phyloP scores from a whole-genome alignment of 2,329 filamentous ascomycete species.

The Nemania serpens region DNA sequence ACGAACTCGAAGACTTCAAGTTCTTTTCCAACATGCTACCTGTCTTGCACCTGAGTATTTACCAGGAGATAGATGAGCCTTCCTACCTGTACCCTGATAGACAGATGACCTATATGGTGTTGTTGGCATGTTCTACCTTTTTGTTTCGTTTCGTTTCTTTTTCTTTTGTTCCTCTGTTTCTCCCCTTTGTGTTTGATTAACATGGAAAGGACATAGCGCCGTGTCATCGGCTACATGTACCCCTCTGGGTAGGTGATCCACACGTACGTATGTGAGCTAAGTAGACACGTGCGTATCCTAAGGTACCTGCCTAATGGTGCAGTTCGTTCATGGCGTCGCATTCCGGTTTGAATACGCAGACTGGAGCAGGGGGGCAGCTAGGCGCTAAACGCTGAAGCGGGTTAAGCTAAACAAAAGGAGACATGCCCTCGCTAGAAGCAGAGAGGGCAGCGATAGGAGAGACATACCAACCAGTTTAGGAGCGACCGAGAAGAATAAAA shows the following conservation, averaged over 20 bases:
- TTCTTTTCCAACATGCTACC: too few species aligned
- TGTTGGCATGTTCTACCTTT: neutral
- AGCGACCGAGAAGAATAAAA: conserved; percentile 8
- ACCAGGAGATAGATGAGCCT: too few species aligned
- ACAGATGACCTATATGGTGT: too few species aligned
- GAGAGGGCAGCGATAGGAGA: conserved; percentile 10
- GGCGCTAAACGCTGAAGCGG: conserved; percentile 1
- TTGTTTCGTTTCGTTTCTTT: neutral
- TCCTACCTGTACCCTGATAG: too few species aligned
- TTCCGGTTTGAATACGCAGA: conserved; percentile 15
- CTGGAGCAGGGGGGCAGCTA: neutral
- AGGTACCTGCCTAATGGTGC: neutral
- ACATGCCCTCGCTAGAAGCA: neutral
- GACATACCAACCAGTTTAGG: conserved; percentile 21
- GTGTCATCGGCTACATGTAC: neutral
- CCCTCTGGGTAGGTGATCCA: neutral
- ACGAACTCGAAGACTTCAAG: too few species aligned
- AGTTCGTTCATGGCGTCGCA: conserved; percentile 16
- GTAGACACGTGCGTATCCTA: too few species aligned
- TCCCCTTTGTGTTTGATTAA: neutral
- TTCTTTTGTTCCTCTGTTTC: neutral
- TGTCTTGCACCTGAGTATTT: too few species aligned
- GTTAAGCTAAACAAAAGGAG: neutral
- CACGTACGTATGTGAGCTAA: neutral
- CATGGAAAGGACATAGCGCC: neutral